Evolutionary conservation across 148 eudicot species (phyloP), one percentile per base, ranked within the genome.

Genomic region (Fallopia convolvulus): DNA sequence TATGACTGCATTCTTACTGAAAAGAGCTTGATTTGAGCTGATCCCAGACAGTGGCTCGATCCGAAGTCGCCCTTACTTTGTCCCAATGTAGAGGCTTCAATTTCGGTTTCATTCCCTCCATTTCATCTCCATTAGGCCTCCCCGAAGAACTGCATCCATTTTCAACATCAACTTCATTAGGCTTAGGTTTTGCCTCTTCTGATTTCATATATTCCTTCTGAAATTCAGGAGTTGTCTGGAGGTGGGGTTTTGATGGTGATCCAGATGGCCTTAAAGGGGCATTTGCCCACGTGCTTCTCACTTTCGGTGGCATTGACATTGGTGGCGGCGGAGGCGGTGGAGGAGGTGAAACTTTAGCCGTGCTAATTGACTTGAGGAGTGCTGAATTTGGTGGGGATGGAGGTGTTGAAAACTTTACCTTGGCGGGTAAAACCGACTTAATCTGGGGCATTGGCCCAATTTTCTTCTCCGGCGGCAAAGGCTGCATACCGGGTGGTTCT

Each of bases 371-470:
- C 66, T 80, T 7, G 50, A 47, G 89, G 60, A 87, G 85, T 50
- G 87, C 85, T 84, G 88, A 82, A 81, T 89, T 86, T 39, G 93
- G 93, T 63, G 91, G 97, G 20, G 96, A 90, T 1, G 89, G 90
- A 26, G 89, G 88, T 1, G 87, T 50, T 20, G 89, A 81, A 74
- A 88, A 81, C 70, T 83, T 88, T 2, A 87, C 83, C 40, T 91
- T 86, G 72, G 81, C n/a, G 30, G 30, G 30, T 26, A 26, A 26
- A 26, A 26, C 30, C 30, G 30, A 26, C 30, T 26, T 26, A 26
- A 26, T 26, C 30, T 26, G 30, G 30, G 72, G 72, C 42, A 36
- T 1, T 32, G 72, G 42, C 14, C 72, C 72, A 33, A 66, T 33
- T 17, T 66, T 66, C 8, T 66, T 66, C 9, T 66, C 72, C 9